These are phyloP conservation scores for Musa troglodytarum DNA, from an alignment of 176 grass and related monocot species.

Conservation along the genomic window DNA sequence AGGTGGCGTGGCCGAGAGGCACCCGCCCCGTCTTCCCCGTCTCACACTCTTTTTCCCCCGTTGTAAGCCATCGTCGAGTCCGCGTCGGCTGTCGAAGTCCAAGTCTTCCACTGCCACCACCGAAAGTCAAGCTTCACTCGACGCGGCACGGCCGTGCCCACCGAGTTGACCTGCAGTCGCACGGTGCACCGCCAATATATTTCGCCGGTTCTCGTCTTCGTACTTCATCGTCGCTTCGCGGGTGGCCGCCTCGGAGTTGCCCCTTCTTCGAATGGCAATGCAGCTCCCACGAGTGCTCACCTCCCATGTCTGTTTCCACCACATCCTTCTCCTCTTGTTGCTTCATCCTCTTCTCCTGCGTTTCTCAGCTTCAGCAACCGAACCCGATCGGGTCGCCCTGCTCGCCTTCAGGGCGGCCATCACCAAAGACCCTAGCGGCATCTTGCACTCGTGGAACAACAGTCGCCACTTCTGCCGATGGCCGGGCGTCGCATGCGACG, in stretches of 20 bases:
- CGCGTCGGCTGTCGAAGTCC: too few species aligned
- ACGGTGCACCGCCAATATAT: background rate
- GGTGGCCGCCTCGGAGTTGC: too few species aligned
- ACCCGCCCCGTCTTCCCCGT: too few species aligned
- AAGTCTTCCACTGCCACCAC: too few species aligned
- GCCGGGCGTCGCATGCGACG: conserved; percentile 19
- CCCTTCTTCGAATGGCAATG: background rate
- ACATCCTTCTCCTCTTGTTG: background rate
- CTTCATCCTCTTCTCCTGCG: background rate
- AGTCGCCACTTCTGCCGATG: conserved; percentile 24
- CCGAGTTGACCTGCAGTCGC: too few species aligned
- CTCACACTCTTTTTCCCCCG: too few species aligned
- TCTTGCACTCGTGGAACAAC: conserved; percentile 25
- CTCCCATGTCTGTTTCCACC: conserved; percentile 19
- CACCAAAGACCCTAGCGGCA: conserved; percentile 8
- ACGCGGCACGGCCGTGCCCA: too few species aligned
- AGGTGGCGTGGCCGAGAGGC: too few species aligned
- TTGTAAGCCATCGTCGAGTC: too few species aligned
- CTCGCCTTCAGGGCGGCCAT: conserved; percentile 31
- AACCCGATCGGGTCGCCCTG: conserved; percentile 18
- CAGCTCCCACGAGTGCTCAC: background rate
- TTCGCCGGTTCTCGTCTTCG: background rate
- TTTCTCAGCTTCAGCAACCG: background rate
- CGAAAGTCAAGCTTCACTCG: too few species aligned
- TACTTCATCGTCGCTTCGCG: too few species aligned